Conservation (phyloP, 1,284 basidiomycete genomes). For the Abortiporus biennis region DNA sequence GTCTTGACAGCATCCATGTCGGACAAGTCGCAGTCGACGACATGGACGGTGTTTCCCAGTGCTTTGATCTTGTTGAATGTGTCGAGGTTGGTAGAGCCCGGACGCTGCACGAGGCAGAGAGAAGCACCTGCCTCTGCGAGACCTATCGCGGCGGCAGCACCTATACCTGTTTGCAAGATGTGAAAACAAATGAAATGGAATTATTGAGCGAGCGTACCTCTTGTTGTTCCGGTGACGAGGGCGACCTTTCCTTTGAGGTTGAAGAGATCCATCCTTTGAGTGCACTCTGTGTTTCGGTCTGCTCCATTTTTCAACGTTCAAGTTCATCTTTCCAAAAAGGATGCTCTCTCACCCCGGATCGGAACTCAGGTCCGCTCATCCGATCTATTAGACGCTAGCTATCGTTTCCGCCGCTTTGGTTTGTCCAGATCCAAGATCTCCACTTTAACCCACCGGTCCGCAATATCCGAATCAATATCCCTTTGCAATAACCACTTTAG, state of each 20-base stretch:
- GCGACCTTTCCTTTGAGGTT: constrained; percentile 53
- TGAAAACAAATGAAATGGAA: constrained; percentile 12
- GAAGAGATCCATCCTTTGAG: constrained; percentile 50
- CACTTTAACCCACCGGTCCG: too few relatives aligned
- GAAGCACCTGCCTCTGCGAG: constrained; percentile 78
- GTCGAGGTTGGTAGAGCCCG: constrained; percentile 38
- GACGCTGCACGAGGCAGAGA: constrained; percentile 74
- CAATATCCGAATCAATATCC: too few relatives aligned
- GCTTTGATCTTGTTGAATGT: constrained; percentile 51
- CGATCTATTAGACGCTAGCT: too few relatives aligned
- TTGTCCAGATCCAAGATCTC: too few relatives aligned
- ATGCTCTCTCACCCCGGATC: constrained; percentile 5
- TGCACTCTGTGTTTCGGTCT: constrained; percentile 12
- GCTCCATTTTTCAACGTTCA: background rate
- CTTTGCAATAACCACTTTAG: too few relatives aligned
- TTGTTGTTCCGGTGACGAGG: constrained; percentile 66
- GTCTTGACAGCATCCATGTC: constrained; percentile 61
- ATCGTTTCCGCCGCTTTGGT: too few relatives aligned
- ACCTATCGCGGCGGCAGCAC: constrained; percentile 66
- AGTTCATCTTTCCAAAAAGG: constrained; percentile 2
- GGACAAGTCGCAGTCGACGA: constrained; percentile 74
- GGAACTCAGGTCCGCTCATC: constrained; percentile 4
- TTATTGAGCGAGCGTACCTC: constrained; percentile 33
- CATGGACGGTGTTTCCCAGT: constrained; percentile 35
- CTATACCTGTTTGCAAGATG: constrained; percentile 50